phyloP scores from a whole-genome alignment of 164 flowering plant genomes.

The Vitis amurensis region DNA sequence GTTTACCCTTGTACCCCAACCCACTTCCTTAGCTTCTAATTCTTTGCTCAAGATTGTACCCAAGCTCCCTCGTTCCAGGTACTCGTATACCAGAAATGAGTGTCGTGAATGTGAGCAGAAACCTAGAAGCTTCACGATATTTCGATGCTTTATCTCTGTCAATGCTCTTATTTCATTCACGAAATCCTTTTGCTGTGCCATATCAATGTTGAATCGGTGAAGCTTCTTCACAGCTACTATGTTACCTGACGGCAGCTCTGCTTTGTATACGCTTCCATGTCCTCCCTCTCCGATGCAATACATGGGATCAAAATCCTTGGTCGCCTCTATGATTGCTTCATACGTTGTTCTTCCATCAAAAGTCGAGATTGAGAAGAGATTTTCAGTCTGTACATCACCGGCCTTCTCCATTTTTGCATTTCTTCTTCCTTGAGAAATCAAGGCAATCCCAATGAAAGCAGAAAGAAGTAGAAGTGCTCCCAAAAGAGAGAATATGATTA shows the following conservation, averaged over 20 bases:
- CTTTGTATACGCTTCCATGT: too few relatives aligned
- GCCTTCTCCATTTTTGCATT: not conserved
- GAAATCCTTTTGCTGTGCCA: constrained; percentile 7
- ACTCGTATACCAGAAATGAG: constrained; percentile 16
- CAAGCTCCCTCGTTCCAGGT: constrained; percentile 13
- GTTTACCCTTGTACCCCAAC: constrained; percentile 9
- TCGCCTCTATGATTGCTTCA: constrained; percentile 8
- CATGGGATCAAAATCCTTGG: constrained; percentile 6
- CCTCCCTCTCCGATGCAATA: too few relatives aligned
- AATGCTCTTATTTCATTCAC: constrained; percentile 13
- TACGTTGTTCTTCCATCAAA: constrained; percentile 7
- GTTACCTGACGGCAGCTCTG: not conserved
- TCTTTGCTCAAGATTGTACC: not conserved
- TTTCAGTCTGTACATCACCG: not conserved
- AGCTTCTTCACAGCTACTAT: constrained; percentile 17
- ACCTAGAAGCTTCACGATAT: not conserved
- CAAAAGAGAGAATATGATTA: not conserved
- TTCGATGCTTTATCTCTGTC: not conserved
- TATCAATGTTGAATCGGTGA: not conserved
- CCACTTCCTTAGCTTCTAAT: constrained; percentile 8
- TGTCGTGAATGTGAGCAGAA: constrained; percentile 9
- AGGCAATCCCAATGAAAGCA: not conserved
- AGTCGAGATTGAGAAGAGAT: not conserved
- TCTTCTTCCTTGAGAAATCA: not conserved
- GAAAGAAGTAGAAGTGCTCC: not conserved